Base-by-base conservation (phyloP, 495 filamentous ascomycete genomes). In the Neurospora sp. region DNA sequence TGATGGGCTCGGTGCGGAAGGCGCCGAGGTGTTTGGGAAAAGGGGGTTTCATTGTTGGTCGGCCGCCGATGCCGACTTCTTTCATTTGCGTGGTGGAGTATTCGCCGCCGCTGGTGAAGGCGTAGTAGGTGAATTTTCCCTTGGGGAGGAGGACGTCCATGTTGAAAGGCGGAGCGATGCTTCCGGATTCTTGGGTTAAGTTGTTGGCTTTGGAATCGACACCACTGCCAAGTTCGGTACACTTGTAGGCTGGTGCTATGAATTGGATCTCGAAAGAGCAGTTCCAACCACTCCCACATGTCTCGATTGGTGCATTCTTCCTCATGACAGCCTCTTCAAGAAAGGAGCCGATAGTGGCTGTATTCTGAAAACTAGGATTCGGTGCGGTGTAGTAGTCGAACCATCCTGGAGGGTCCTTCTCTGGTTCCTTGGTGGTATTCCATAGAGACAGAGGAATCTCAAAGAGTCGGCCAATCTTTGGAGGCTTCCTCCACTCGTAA, bases 381-480 rank as follows among this genome's bases (percentile, higher is more conserved):
- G 80, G 72, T 17, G 71, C 75, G 2, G 80, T 81, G 69, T 79
- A 82, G 42, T 83, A 83, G 70, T 83, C 82, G 40, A 82, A 81
- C 79, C 79, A 82, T 37, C 75, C 74, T 4, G 69, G 68, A 1
- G 73, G 69, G 31, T 73, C 41, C 5, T 61, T 70, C 40, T 76
- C 72, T 3, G 39, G 1, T 10, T 70, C 70, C 42, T 72, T 75
- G 0, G 81, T 83, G 1, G 75, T 83, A 59, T 83, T 82, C 82
- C 82, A 83, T 4, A 79, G 35, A 3, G 74, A 76, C 9, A 79
- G 20, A 0, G 82, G 78, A 22, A 81, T 68, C 37, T 81, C 81
- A n/a, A 65, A 76, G 10, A 77, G 74, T 6, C 72, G 68, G 22
- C 74, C 72, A 9, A 82, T 76, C 68, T 73, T 78, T 5, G 73